Evolutionary conservation across 345 rosid genomes (phyloP).

Genomic region (Camelina neglecta): DNA sequence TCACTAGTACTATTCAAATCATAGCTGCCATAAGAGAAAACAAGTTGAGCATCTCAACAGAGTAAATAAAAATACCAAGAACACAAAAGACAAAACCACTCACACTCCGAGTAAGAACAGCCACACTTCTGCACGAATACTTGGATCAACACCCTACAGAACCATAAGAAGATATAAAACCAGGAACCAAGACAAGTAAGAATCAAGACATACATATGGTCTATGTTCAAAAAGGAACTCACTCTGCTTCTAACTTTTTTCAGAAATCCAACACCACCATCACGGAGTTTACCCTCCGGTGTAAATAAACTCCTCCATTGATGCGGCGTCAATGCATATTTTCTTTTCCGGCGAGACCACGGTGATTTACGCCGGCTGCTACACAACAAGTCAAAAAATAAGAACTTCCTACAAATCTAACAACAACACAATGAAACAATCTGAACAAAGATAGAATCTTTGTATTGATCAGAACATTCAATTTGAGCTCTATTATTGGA

Average conservation of each 20-base stretch:
- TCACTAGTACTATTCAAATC: conserved; percentile 82
- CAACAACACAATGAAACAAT: conserved; percentile 4
- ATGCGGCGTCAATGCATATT: conserved; percentile 68
- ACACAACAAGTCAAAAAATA: conserved; percentile 22
- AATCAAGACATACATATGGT: conserved; percentile 14
- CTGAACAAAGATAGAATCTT: conserved; percentile 21
- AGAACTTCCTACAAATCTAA: conserved; percentile 16
- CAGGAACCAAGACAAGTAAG: conserved; percentile 21
- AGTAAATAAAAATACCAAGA: neutral
- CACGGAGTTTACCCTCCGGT: conserved; percentile 78
- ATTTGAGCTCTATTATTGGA: conserved; percentile 5
- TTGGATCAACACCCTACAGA: conserved; percentile 89
- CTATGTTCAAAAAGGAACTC: conserved; percentile 45
- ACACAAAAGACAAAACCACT: conserved; percentile 45
- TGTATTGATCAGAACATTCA: neutral
- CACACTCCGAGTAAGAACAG: conserved; percentile 98
- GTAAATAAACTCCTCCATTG: conserved; percentile 87
- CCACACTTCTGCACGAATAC: conserved; percentile 92
- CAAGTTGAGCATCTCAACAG: conserved; percentile 22
- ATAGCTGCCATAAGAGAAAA: conserved; percentile 55
- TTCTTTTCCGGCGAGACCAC: conserved; percentile 93
- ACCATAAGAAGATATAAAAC: conserved; percentile 14
- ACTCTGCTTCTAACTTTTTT: conserved; percentile 96
- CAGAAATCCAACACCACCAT: conserved; percentile 79
- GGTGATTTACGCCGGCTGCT: conserved; percentile 87